Percentiles rank a stretch among this genome's conserved stretches.
Conservation (phyloP, 257 asterid genomes). For the Gardenia jasminoides region DNA sequence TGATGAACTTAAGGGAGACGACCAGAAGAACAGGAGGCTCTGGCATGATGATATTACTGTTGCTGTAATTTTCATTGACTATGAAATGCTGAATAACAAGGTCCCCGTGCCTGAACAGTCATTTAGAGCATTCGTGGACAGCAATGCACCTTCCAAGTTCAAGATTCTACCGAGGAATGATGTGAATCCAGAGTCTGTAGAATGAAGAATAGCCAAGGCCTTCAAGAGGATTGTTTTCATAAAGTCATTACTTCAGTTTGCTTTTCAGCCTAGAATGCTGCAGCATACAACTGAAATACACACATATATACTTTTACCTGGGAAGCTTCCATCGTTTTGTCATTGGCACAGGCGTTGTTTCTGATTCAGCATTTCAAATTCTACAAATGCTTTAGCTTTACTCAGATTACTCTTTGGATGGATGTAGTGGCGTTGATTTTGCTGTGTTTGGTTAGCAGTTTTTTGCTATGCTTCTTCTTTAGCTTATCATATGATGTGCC, state of each 20-base stretch:
- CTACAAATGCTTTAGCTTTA: not conserved
- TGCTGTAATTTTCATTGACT: conserved; percentile 63
- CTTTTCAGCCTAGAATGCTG: not conserved
- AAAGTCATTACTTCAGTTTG: not conserved
- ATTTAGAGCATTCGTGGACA: conserved; percentile 52
- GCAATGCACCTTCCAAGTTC: conserved; percentile 51
- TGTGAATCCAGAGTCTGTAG: conserved; percentile 14
- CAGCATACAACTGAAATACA: not conserved
- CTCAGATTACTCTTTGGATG: not conserved
- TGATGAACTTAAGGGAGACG: conserved; percentile 43
- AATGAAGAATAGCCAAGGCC: conserved; percentile 8
- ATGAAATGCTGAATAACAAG: conserved; percentile 33
- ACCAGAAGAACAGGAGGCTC: conserved; percentile 48
- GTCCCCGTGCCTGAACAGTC: conserved; percentile 40
- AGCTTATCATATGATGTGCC: not conserved
- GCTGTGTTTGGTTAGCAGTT: not conserved
- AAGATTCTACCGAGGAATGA: conserved; percentile 29
- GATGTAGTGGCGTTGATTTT: not conserved
- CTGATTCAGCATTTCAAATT: not conserved
- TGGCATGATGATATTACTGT: conserved; percentile 75
- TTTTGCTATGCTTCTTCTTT: not conserved
- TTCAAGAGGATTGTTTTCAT: not conserved
- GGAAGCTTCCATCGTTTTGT: not conserved
- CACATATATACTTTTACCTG: not conserved
- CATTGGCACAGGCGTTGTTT: not conserved